phyloP scores from a whole-genome alignment of 2,329 filamentous ascomycete genomes.

The Talaromyces marneffei region DNA sequence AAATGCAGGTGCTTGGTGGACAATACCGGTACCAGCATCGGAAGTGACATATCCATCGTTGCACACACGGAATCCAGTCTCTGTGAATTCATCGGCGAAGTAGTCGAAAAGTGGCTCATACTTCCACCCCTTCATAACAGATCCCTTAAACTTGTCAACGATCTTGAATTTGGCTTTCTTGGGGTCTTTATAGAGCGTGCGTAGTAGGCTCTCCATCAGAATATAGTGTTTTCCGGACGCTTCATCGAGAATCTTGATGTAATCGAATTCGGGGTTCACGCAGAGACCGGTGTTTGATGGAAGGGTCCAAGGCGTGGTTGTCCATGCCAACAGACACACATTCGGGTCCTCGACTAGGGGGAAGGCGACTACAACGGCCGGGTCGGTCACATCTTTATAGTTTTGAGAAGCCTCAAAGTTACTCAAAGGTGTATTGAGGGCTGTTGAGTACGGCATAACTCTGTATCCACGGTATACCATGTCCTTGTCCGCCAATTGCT shows the following conservation, averaged over 20 bases:
- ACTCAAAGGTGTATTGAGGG: slow-evolving; percentile 79
- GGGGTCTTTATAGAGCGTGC: slow-evolving; percentile 83
- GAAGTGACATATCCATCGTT: slow-evolving; percentile 82
- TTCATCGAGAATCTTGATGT: slow-evolving; percentile 79
- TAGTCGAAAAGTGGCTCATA: slow-evolving; percentile 88
- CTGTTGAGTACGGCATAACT: slow-evolving; percentile 94
- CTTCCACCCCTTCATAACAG: slow-evolving; percentile 79
- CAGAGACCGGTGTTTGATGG: slow-evolving; percentile 75
- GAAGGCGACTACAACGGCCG: slow-evolving; percentile 82
- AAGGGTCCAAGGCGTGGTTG: slow-evolving; percentile 81
- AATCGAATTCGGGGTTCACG: slow-evolving; percentile 76
- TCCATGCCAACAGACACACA: slow-evolving; percentile 77
- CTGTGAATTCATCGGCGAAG: slow-evolving; percentile 83
- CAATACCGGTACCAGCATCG: slow-evolving; percentile 86
- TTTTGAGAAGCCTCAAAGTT: slow-evolving; percentile 95
- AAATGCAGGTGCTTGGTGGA: slow-evolving; percentile 88
- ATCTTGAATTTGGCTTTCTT: slow-evolving; percentile 93
- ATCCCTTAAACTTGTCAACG: slow-evolving; percentile 71
- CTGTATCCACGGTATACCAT: slow-evolving; percentile 83
- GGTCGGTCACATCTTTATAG: slow-evolving; percentile 88
- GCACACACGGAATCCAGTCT: slow-evolving; percentile 72
- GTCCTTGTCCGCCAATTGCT: slow-evolving; percentile 83
- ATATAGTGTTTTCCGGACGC: slow-evolving; percentile 78
- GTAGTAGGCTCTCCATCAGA: slow-evolving; percentile 72
- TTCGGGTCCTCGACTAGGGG: slow-evolving; percentile 72